Evolutionary conservation across 495 filamentous ascomycete species (phyloP).

Genomic region (Daldinia caldariorum): DNA sequence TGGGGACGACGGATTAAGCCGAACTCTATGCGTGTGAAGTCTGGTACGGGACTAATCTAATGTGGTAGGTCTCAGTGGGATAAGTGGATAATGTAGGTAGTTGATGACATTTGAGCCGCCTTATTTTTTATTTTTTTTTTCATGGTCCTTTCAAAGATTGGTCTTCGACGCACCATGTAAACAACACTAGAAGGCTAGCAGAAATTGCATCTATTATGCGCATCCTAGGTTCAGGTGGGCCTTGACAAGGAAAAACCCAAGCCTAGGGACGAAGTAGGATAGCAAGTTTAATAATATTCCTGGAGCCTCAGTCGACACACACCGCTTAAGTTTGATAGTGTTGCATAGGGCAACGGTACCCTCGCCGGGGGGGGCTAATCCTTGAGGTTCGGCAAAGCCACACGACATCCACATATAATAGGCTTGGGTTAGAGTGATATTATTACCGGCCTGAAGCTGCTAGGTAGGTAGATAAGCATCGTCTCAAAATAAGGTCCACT

Average conservation of each 20-base stretch:
- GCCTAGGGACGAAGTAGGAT: not conserved
- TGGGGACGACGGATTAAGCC: constrained; percentile 4
- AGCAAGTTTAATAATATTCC: not conserved
- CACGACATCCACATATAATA: not conserved
- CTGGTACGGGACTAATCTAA: constrained; percentile 19
- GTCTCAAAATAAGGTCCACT: constrained; percentile 24
- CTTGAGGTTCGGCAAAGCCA: not conserved
- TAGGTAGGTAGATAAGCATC: constrained; percentile 13
- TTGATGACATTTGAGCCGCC: not conserved
- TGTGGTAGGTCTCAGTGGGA: not conserved
- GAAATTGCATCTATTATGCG: constrained; percentile 6
- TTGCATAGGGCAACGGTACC: constrained; percentile 11
- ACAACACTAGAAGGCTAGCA: not conserved
- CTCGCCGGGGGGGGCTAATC: not conserved
- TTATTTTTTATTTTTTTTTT: not conserved
- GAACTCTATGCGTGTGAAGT: not conserved
- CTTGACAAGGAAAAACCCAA: constrained; percentile 4
- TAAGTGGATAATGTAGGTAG: constrained; percentile 1
- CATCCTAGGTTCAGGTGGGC: constrained; percentile 11
- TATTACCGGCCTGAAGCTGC: not conserved
- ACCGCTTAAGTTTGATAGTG: not conserved
- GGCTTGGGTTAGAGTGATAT: not conserved
- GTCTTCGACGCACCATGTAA: not conserved
- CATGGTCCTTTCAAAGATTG: not conserved
- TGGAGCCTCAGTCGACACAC: constrained; percentile 3